A percentile compares a stretch with the other conserved stretches of the same genome.
Conservation (phyloP, 2,329 filamentous ascomycete species). For the Phialocephala subalpina region DNA sequence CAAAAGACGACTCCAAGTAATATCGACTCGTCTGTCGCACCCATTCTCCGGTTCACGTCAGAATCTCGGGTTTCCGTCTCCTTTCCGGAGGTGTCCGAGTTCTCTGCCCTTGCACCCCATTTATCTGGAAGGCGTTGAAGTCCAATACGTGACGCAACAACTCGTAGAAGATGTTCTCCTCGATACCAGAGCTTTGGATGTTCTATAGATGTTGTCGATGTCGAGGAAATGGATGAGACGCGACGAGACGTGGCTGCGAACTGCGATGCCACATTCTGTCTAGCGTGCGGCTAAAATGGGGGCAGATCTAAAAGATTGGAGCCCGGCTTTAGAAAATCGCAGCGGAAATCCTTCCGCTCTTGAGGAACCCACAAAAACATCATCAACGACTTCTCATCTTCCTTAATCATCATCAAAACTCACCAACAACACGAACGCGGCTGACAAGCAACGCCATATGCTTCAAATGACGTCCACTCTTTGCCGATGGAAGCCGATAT, state of each 20-base stretch:
- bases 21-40: no score
- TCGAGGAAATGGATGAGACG: neutral
- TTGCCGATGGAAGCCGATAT: neutral
- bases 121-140: no score
- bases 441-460: neutral
- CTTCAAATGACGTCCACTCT: neutral
- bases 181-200: no score
- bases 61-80: no score
- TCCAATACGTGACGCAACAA: no score
- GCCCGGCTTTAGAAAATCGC: neutral
- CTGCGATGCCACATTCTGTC: no score
- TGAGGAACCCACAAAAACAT: neutral
- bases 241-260: neutral
- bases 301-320: neutral
- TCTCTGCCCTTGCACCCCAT: no score
- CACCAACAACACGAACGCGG: neutral
- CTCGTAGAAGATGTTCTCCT: no score
- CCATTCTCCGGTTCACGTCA: no score
- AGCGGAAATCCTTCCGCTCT: neutral
- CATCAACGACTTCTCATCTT: neutral
- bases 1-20: no score
- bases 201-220: no score
- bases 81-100: no score
- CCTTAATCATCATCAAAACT: neutral
- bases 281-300: neutral